Evolutionary conservation across 2,329 filamentous ascomycete species (phyloP), one percentile per base, ranked within the genome.

Genomic region (Colletotrichum australisinense): DNA sequence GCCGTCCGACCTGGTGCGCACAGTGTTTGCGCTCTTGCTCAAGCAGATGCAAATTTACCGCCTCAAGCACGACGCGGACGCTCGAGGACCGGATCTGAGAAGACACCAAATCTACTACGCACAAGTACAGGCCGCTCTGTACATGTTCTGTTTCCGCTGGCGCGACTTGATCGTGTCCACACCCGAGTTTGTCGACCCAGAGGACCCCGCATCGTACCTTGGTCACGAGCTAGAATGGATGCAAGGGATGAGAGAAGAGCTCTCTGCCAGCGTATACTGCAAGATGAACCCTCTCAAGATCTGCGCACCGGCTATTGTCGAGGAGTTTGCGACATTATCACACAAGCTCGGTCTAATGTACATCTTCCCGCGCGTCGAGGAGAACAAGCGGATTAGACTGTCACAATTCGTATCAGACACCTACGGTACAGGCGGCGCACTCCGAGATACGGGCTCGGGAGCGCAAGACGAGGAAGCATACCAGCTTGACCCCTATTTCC

Each of bases 61-160:
- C n/a, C 81, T 86, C 16, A 87, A 91, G 59, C 93, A 95, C 80
- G 93, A 97, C 80, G 86, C 89, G 5, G 86, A 88, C 35, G 97
- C 95, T 80, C 92, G 91, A 19, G 95, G 95, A 3, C 97, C 97
- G 0, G 95, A 99, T 81, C 89, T 97, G 69, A 92, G 93, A 75
- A 92, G 93, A 59, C 98, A 96, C 80, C 91, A 92, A 60, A 91
- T 93, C 16, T 98, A 97, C 83, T 98, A 98, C 81, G 92, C 94
- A 22, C 91, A 95, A 60, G 91, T 93, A n/a, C 95, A 98, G 82
- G 95, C 95, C 1, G 87, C 97, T 3, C 89, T 98, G 28, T 98
- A 98, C 85, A 96, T 97, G 72, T 98, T 97, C 80, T 99, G 97
- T 86, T 99, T 99, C 87, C 92, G 97, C 68, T 99, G 97, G 97